Conservation (phyloP, 169 alveolate species). For the Plasmodium ovale region DNA sequence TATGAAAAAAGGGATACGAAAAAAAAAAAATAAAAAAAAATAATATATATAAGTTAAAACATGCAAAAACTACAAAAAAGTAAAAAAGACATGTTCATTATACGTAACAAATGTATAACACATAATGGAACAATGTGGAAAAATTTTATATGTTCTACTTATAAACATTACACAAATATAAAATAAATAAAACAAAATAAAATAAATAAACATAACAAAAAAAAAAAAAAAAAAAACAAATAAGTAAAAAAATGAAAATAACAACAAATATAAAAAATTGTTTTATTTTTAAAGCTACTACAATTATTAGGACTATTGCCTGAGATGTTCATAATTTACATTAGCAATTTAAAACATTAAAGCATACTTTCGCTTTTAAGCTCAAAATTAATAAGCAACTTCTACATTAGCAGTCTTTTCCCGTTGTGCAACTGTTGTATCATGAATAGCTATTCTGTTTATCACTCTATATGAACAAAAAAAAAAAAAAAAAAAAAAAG, state of each 20-base stretch:
- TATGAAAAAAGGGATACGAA: slow-evolving; percentile 9
- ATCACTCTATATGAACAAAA: slow-evolving; percentile 1
- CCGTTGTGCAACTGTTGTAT: slow-evolving; percentile 16
- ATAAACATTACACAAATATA: slow-evolving; percentile 34
- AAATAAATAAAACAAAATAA: not conserved
- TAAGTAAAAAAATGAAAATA: slow-evolving; percentile 14
- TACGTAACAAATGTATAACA: slow-evolving; percentile 28
- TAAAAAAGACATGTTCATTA: slow-evolving; percentile 8
- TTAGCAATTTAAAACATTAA: not conserved
- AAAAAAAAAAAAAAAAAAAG: slow-evolving; percentile 35
- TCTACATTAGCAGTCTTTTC: slow-evolving; percentile 28
- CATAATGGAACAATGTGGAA: slow-evolving; percentile 4
- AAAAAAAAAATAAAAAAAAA: slow-evolving; percentile 19
- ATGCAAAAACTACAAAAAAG: not conserved
- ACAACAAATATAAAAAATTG: not conserved
- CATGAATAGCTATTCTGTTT: slow-evolving; percentile 19
- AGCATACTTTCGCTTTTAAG: slow-evolving; percentile 1
- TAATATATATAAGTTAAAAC: not conserved
- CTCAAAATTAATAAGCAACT: slow-evolving; percentile 15
- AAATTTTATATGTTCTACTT: slow-evolving; percentile 22
- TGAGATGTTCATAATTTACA: slow-evolving; percentile 48
- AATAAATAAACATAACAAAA: slow-evolving; percentile 8
- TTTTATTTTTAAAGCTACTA: slow-evolving; percentile 8
- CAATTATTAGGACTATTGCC: slow-evolving; percentile 16
- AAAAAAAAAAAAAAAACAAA: not conserved